Percentiles rank a stretch among this genome's conserved stretches.
Evolutionary conservation across 805 yeast genomes (phyloP).

Genomic region (Yarrowia sp.): DNA sequence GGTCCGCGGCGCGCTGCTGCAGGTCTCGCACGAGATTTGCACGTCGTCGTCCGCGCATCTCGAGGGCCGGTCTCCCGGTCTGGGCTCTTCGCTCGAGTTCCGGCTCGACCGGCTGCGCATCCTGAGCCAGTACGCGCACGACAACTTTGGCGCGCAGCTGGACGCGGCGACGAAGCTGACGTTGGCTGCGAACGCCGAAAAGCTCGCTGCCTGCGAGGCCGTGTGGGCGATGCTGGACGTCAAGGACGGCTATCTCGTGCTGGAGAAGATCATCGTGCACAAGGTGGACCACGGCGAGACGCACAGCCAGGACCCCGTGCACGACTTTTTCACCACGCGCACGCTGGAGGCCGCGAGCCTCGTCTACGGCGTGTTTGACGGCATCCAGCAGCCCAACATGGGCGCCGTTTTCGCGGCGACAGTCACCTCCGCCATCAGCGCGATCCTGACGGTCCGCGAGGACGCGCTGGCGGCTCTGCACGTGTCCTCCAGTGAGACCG

Average conservation of each 20-base stretch:
- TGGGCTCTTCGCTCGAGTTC: constrained; percentile 50
- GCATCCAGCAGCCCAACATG: neutral
- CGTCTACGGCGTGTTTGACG: neutral
- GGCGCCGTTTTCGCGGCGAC: neutral
- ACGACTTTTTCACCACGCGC: neutral
- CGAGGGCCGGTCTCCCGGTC: constrained; percentile 52
- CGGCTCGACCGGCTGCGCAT: constrained; percentile 45
- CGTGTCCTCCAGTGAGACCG: neutral
- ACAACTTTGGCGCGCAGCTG: constrained; percentile 34
- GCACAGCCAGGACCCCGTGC: neutral
- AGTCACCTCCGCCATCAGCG: neutral
- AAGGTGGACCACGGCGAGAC: neutral
- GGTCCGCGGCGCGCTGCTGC: constrained; percentile 51
- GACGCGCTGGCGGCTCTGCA: neutral
- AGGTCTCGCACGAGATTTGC: constrained; percentile 56
- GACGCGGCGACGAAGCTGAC: constrained; percentile 14
- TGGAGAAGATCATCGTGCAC: neutral
- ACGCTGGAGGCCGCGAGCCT: neutral
- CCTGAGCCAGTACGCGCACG: constrained; percentile 46
- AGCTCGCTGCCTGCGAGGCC: constrained; percentile 2
- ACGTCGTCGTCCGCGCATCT: constrained; percentile 55
- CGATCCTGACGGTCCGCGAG: neutral
- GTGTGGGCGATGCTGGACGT: constrained; percentile 17
- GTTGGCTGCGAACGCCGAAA: constrained; percentile 28
- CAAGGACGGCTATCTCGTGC: neutral